These are phyloP conservation scores for Plasmodium sp. DNA, from an alignment of 169 alveolate genomes.

Conservation along the genomic window DNA sequence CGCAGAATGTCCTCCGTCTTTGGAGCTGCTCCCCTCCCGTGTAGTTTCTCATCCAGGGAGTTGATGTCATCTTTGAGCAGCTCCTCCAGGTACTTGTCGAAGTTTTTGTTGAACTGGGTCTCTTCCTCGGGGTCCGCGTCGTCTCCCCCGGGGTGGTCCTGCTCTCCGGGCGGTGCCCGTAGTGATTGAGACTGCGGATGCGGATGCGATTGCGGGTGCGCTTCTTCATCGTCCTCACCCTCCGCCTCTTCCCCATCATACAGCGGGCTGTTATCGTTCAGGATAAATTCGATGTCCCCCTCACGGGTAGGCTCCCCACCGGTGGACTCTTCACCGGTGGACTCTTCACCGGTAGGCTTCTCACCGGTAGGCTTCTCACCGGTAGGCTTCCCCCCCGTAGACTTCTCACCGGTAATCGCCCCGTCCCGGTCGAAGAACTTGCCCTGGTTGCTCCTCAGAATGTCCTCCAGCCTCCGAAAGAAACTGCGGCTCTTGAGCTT, in stretches of 20 bases:
- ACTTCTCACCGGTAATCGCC: neutral
- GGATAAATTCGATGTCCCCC: constrained; percentile 45
- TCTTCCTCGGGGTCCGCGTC: neutral
- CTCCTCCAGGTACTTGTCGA: constrained; percentile 51
- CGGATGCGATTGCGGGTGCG: neutral
- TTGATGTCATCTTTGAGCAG: constrained; percentile 62
- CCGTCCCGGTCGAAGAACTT: constrained; percentile 39
- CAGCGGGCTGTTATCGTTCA: constrained; percentile 9
- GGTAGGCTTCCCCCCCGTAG: neutral
- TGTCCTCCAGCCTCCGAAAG: constrained; percentile 11
- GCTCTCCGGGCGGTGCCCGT: neutral
- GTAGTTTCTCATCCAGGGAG: constrained; percentile 41
- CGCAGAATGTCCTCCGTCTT: constrained; percentile 17
- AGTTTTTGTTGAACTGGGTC: constrained; percentile 14
- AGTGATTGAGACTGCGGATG: neutral
- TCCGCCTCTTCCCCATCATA: constrained; percentile 24
- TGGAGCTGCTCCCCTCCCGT: neutral
- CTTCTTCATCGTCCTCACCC: neutral
- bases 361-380: neutral
- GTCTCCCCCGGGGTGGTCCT: neutral
- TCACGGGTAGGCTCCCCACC: neutral
- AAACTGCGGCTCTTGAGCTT: constrained; percentile 28
- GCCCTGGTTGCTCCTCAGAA: constrained; percentile 26
- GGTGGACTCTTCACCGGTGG: neutral
- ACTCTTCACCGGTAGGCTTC: neutral